Base-by-base conservation (phyloP, 2,329 filamentous ascomycete species). In the Trichoderma atrobrunneum region DNA sequence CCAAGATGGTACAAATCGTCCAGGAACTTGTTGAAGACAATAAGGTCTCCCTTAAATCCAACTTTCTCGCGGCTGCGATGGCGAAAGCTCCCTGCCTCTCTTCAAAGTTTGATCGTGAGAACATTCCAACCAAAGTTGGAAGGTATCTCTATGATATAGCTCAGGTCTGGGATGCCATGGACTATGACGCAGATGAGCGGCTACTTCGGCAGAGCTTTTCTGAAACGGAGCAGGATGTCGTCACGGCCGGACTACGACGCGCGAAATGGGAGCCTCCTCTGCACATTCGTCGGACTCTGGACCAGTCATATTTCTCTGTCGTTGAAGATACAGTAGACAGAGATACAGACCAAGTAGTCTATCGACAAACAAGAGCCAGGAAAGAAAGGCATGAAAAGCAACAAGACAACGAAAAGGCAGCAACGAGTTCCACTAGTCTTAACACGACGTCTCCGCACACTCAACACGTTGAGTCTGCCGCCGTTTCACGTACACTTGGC, bases 151-250 rank as follows among this genome's bases (percentile, higher is more conserved):
- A 62, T 28, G 60, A 62, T 11, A 39, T 62, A 28, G 60, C 60
- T 3, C 60, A 62, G 26, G 11, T 62, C 21, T 62, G 60, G 32
- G 60, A 62, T 62, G 60, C 60, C 34, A 62, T 62, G 60, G 60
- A 62, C 3, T 62, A 62, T 43, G 60, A 62, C 10, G 60, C 60
- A 18, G 60, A 62, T 34, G 60, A 62, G 6, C 21, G 60, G 14
- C 21, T 62, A 62, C 60, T 62, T 26, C 60, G 60, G 18, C 21
- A 28, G 16, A 28, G 60, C 21, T 62, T 62, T 62, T 11, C 14
- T 11, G 59, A 39, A 18, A 6, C 43, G 3, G 5, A 21, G n/a
- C 43, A 51, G n/a, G n/a, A 7, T 12, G n/a, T 3, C 43, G n/a
- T 10, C 43, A 11, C 43, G 8, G 43, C 2, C 2, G 10, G 8